These are phyloP conservation scores for Starmerella geochares DNA, from an alignment of 805 yeast genomes.

Conservation along the genomic window DNA sequence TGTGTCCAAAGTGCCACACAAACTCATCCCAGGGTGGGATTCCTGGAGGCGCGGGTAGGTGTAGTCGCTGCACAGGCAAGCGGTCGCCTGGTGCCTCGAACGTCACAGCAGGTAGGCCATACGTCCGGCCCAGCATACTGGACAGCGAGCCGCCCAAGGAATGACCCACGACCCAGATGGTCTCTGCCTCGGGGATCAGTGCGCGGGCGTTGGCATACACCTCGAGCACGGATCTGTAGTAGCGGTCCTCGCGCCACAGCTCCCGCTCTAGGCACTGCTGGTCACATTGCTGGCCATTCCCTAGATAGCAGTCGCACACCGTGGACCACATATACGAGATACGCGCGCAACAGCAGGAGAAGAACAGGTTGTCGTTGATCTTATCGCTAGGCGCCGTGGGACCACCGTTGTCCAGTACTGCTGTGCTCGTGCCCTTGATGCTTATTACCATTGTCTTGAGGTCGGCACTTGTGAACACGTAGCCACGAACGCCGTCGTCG, in stretches of 20 bases:
- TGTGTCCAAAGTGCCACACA: slow-evolving; percentile 92
- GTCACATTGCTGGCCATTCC: slow-evolving; percentile 58
- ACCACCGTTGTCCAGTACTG: slow-evolving; percentile 42
- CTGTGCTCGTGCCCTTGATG: slow-evolving; percentile 86
- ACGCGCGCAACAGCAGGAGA: slow-evolving; percentile 94
- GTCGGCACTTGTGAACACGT: slow-evolving; percentile 59
- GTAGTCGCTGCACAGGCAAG: slow-evolving; percentile 72
- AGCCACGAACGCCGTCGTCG: slow-evolving; percentile 77
- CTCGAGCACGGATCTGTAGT: slow-evolving; percentile 69
- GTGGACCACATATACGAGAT: slow-evolving; percentile 86
- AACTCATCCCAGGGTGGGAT: slow-evolving; percentile 65
- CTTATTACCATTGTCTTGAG: slow-evolving; percentile 60
- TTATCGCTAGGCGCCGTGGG: slow-evolving; percentile 78
- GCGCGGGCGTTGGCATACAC: slow-evolving; percentile 61
- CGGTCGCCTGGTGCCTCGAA: slow-evolving; percentile 91
- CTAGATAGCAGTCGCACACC: slow-evolving; percentile 84
- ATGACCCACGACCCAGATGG: slow-evolving; percentile 90
- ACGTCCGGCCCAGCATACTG: slow-evolving; percentile 73
- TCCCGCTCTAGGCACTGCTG: slow-evolving; percentile 77
- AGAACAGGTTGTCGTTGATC: slow-evolving; percentile 74
- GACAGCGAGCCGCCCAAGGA: slow-evolving; percentile 87
- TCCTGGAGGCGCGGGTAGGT: slow-evolving; percentile 90
- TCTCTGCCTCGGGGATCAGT: slow-evolving; percentile 52
- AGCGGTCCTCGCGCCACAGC: slow-evolving; percentile 61
- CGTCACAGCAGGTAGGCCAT: slow-evolving; percentile 79